Conservation (phyloP, 495 filamentous ascomycete species). For the Cladorrhinum samala region DNA sequence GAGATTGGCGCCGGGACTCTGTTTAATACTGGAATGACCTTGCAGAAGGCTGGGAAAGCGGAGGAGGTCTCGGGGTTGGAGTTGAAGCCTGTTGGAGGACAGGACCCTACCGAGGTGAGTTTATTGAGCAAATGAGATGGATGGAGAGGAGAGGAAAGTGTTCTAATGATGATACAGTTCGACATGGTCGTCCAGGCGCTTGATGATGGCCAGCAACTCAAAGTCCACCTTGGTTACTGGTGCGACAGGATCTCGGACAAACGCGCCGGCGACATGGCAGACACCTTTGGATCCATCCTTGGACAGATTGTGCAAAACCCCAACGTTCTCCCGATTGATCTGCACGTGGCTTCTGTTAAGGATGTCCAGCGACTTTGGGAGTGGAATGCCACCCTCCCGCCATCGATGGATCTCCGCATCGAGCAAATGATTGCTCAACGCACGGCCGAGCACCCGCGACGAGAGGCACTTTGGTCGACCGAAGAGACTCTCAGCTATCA, state of each 20-base stretch:
- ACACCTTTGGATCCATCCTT: conserved; percentile 3
- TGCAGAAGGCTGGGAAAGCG: conserved; percentile 10
- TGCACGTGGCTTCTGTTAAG: conserved; percentile 2
- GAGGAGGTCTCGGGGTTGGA: background rate
- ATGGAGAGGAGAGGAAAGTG: too few species aligned
- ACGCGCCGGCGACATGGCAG: conserved; percentile 4
- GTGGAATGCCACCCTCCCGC: conserved; percentile 4
- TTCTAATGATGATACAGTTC: conserved; percentile 3
- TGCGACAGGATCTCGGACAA: conserved; percentile 5
- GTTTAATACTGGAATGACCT: conserved; percentile 6
- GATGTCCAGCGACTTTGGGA: conserved; percentile 4
- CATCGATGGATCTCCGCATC: conserved; percentile 1
- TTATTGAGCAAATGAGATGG: background rate
- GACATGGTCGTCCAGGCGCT: conserved; percentile 7
- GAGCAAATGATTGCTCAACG: conserved; percentile 8
- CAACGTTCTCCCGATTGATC: background rate
- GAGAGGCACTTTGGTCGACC: conserved; percentile 4
- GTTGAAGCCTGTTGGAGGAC: conserved; percentile 1
- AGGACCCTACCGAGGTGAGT: conserved; percentile 9
- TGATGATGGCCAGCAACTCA: conserved; percentile 1
- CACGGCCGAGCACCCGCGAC: conserved; percentile 3
- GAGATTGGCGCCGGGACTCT: conserved; percentile 4
- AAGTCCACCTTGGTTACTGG: conserved; percentile 6
- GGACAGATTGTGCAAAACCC: conserved; percentile 3
- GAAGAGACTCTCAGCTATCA: background rate